These are phyloP conservation scores for Thozetella sp. DNA, from an alignment of 495 filamentous ascomycete genomes.

Conservation along the genomic window DNA sequence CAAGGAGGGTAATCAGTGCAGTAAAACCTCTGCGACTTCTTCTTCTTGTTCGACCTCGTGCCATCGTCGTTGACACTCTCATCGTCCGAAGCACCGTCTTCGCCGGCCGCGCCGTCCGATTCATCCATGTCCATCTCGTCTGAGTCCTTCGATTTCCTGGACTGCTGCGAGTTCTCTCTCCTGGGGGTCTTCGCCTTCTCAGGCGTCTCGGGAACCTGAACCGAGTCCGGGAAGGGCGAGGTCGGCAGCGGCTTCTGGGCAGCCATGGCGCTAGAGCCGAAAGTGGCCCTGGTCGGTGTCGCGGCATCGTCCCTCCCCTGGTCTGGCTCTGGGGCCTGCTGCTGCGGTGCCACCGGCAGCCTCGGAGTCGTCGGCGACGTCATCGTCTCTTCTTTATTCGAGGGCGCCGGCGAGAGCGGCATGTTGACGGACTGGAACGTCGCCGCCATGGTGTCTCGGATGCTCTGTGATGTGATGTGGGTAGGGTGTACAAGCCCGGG, in stretches of 20 bases:
- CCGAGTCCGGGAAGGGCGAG: slow-evolving; percentile 55
- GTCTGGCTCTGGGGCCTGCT: slow-evolving; percentile 33
- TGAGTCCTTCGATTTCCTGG: slow-evolving; percentile 65
- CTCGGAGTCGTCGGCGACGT: slow-evolving; percentile 65
- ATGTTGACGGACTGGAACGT: slow-evolving; percentile 80
- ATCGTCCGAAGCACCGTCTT: slow-evolving; percentile 76
- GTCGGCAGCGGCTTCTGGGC: slow-evolving; percentile 63
- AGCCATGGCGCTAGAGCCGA: slow-evolving; percentile 39
- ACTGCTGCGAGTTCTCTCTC: slow-evolving; percentile 62
- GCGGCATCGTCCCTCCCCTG: slow-evolving; percentile 46
- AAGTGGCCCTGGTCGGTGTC: slow-evolving; percentile 66
- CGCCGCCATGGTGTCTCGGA: slow-evolving; percentile 40
- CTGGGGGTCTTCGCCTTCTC: slow-evolving; percentile 39
- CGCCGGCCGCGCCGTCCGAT: slow-evolving; percentile 58
- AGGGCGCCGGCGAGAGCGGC: slow-evolving; percentile 55
- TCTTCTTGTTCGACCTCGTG: slow-evolving; percentile 77
- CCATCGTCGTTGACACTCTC: slow-evolving; percentile 71
- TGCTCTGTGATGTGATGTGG: slow-evolving; percentile 3
- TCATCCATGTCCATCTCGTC: slow-evolving; percentile 80
- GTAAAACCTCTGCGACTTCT: slow-evolving; percentile 95
- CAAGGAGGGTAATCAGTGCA: slow-evolving; percentile 98
- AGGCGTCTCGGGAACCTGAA: slow-evolving; percentile 44
- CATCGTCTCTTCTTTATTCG: slow-evolving; percentile 46
- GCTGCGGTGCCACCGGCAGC: slow-evolving; percentile 44
- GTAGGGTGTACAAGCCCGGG: slow-evolving; percentile 18